A percentile compares a stretch with the other conserved stretches of the same genome.
These are phyloP conservation scores for Alternaria angustiovoidea DNA, from an alignment of 2,329 filamentous ascomycete species.

Conservation along the genomic window DNA sequence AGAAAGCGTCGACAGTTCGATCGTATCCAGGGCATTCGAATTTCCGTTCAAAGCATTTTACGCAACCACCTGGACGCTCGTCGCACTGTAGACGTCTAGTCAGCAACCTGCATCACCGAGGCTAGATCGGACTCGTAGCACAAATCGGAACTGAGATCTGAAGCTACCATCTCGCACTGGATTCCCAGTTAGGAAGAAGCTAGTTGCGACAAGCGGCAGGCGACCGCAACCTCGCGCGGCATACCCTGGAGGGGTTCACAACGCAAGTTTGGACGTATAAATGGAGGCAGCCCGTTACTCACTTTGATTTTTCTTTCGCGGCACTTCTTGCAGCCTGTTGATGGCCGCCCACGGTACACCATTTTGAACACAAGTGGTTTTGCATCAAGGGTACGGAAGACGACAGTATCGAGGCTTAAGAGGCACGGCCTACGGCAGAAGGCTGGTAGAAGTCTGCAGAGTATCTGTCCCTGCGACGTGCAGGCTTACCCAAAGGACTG, in stretches of 20 bases:
- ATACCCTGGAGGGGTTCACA: neutral
- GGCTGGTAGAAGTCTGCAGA: neutral
- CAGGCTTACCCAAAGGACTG: neutral
- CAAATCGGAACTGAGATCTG: neutral
- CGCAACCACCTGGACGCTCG: slow-evolving; percentile 37
- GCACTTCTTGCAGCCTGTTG: slow-evolving; percentile 47
- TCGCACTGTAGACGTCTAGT: slow-evolving; percentile 36
- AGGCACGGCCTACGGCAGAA: neutral
- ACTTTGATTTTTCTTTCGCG: slow-evolving; percentile 54
- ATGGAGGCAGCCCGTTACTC: slow-evolving; percentile 9
- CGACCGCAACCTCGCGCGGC: neutral
- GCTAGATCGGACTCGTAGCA: neutral
- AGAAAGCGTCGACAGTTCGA: slow-evolving; percentile 37
- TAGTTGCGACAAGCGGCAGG: neutral
- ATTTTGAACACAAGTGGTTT: slow-evolving; percentile 21
- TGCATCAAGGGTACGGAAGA: neutral
- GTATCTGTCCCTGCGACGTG: neutral
- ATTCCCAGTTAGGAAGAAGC: slow-evolving; percentile 8
- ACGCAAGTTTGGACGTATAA: neutral
- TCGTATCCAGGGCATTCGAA: slow-evolving; percentile 45
- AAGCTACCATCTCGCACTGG: slow-evolving; percentile 6
- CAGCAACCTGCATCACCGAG: slow-evolving; percentile 5
- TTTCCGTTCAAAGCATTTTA: slow-evolving; percentile 36
- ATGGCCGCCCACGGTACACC: slow-evolving; percentile 47
- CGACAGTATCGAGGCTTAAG: neutral